Evolutionary conservation across 139 green algal genomes (phyloP).

Genomic region (Gonium pectorale): DNA sequence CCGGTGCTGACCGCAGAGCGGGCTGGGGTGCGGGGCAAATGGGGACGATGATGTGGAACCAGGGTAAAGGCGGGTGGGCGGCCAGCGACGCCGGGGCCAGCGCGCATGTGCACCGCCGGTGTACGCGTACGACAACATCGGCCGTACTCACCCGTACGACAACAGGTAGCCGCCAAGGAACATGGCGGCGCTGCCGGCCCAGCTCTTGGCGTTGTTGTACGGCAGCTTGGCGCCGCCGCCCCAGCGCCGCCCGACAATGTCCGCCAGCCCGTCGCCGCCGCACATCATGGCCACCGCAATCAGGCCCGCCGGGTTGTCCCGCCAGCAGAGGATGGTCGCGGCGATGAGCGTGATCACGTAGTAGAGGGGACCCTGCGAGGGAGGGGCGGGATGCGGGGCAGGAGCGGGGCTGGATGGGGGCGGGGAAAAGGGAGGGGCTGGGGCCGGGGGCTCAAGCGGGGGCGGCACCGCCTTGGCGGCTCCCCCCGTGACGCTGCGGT

Average conservation of each 20-base stretch:
- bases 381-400: conserved; percentile 20
- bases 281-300: conserved; percentile 87
- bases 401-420: not conserved
- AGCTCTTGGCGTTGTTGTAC: conserved; percentile 91
- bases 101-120: no score
- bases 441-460: no score
- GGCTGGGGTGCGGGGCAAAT: no score
- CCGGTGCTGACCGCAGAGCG: no score
- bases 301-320: conserved; percentile 65
- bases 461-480: no score
- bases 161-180: conserved; percentile 73
- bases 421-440: not conserved
- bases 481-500: no score
- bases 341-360: conserved; percentile 86
- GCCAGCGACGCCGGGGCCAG: no score
- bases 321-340: conserved; percentile 85
- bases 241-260: conserved; percentile 90
- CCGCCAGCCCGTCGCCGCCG: conserved; percentile 91
- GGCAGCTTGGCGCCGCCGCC: conserved; percentile 75
- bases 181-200: conserved; percentile 91
- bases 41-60: no score
- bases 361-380: conserved; percentile 85
- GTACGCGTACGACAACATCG: no score
- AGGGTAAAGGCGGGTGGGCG: no score
- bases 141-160: conserved; percentile 55